phyloP scores from a whole-genome alignment of 352 stramenopile species.

The Pythium folliculosum region DNA sequence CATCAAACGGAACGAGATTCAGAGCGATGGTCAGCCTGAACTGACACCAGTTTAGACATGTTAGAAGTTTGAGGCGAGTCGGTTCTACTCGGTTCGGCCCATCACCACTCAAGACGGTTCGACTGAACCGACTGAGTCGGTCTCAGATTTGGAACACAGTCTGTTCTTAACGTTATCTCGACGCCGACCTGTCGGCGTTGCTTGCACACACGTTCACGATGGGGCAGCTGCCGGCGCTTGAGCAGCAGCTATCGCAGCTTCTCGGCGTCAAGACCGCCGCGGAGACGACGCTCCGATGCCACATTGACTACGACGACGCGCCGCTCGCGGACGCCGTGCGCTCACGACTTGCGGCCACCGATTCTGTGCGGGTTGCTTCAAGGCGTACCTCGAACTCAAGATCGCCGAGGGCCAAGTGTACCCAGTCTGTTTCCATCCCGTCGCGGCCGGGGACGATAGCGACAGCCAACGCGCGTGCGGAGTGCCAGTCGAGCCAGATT shows the following conservation, averaged over 20 bases:
- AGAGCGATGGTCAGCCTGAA: no score
- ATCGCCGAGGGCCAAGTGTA: constrained; percentile 72
- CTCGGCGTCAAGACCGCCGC: neutral
- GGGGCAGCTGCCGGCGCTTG: neutral
- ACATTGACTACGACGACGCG: constrained; percentile 75
- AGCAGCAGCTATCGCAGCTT: neutral
- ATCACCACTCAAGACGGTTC: no score
- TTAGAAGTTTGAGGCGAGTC: no score
- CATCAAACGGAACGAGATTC: neutral
- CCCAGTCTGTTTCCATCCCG: constrained; percentile 65
- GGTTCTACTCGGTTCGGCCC: no score
- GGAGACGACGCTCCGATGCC: constrained; percentile 70
- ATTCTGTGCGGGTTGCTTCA: constrained; percentile 60
- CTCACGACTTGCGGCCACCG: constrained; percentile 54
- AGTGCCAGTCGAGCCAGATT: constrained; percentile 46
- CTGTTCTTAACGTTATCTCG: no score
- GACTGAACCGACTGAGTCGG: no score
- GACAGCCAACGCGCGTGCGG: constrained; percentile 31
- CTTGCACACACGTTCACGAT: constrained; percentile 2
- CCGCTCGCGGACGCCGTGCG: constrained; percentile 35
- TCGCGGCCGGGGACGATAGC: constrained; percentile 6
- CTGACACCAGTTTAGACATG: no score
- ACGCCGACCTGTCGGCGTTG: neutral
- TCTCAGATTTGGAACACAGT: no score
- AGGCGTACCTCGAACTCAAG: constrained; percentile 59